Evolutionary conservation across 768 basidiomycete genomes (phyloP).

Genomic region (Amanita pseudoporphyria): DNA sequence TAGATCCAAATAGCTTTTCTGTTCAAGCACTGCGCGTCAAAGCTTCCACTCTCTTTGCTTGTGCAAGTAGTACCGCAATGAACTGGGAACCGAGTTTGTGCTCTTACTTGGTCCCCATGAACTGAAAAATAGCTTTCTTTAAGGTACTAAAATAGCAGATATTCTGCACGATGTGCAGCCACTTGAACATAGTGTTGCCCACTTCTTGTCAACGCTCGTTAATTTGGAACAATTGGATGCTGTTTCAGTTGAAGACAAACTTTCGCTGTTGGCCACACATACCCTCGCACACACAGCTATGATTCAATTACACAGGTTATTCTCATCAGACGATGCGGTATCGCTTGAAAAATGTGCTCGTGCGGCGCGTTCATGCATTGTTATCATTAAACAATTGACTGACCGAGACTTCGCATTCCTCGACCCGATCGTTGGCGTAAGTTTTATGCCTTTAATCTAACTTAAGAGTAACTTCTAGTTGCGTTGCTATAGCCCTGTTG

Average conservation of each 20-base stretch:
- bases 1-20: slow-evolving; percentile 50
- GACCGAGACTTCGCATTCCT: slow-evolving; percentile 61
- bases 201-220: slow-evolving; percentile 54
- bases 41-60: slow-evolving; percentile 66
- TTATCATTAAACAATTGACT: slow-evolving; percentile 50
- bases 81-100: slow-evolving; percentile 51
- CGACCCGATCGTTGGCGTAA: slow-evolving; percentile 72
- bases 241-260: slow-evolving; percentile 46
- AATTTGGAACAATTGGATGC: slow-evolving; percentile 57
- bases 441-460: slow-evolving; percentile 14
- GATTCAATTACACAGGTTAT: slow-evolving; percentile 54
- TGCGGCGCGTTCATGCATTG: slow-evolving; percentile 51
- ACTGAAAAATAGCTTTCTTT: slow-evolving; percentile 7
- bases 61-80: slow-evolving; percentile 50
- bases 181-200: slow-evolving; percentile 54
- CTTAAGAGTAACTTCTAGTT: slow-evolving; percentile 9
- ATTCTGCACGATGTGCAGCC: slow-evolving; percentile 49
- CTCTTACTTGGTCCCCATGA: background rate
- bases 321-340: slow-evolving; percentile 47
- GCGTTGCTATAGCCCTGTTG: slow-evolving; percentile 48
- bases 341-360: slow-evolving; percentile 59
- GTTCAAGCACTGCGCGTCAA: slow-evolving; percentile 59
- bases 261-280: slow-evolving; percentile 48
- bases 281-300: slow-evolving; percentile 58
- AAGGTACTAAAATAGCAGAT: slow-evolving; percentile 36